Conservation (phyloP, 2,329 filamentous ascomycete genomes). For the Talaromyces sp. region DNA sequence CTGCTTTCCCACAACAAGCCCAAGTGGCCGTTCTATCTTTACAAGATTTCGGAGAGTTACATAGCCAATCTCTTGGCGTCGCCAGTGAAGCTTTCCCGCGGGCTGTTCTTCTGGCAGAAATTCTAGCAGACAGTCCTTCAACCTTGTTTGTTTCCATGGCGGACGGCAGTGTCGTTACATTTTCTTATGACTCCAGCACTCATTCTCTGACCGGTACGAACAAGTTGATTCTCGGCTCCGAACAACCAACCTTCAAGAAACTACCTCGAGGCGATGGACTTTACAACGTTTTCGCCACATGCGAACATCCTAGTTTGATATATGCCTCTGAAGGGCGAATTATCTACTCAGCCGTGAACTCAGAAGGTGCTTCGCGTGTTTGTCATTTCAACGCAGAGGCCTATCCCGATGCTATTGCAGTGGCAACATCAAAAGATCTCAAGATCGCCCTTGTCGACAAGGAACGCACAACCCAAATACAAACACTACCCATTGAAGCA, state of each 20-base stretch:
- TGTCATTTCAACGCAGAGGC: conserved; percentile 79
- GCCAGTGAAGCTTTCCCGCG: conserved; percentile 78
- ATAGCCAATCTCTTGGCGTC: conserved; percentile 61
- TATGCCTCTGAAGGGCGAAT: conserved; percentile 85
- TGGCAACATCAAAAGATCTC: conserved; percentile 74
- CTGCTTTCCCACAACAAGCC: conserved; percentile 86
- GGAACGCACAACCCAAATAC: conserved; percentile 83
- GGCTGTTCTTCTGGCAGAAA: conserved; percentile 74
- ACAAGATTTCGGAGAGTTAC: conserved; percentile 62
- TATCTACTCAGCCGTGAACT: conserved; percentile 89
- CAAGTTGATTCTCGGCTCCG: conserved; percentile 79
- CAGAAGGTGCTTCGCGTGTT: conserved; percentile 77
- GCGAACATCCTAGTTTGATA: conserved; percentile 90
- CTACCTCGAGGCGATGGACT: conserved; percentile 67
- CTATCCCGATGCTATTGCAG: conserved; percentile 75
- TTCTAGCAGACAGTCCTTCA: conserved; percentile 65
- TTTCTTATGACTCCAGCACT: conserved; percentile 64
- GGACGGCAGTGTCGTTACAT: conserved; percentile 86
- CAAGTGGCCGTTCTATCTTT: conserved; percentile 73
- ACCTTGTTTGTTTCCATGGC: conserved; percentile 88
- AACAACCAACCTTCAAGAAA: conserved; percentile 76
- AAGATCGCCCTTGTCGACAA: conserved; percentile 79
- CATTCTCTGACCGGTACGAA: conserved; percentile 70
- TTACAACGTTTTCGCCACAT: conserved; percentile 85
- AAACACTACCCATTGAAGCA: conserved; percentile 72